A percentile compares a stretch with the other conserved stretches of the same genome.
These are phyloP conservation scores for Starmerella vaccinii DNA, from an alignment of 805 yeast species.

Conservation along the genomic window DNA sequence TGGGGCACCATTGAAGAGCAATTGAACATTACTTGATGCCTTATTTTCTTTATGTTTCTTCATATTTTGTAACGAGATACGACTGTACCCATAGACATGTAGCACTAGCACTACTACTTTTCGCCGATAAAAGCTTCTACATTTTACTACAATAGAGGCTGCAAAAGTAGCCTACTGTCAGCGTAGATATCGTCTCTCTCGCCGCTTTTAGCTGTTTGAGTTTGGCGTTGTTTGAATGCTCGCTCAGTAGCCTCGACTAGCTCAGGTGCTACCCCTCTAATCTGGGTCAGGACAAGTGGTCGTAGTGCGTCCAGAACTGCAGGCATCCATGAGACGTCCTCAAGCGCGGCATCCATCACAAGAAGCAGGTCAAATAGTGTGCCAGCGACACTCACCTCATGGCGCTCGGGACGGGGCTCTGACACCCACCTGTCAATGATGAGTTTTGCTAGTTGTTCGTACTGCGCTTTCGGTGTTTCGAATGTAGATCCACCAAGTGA, in stretches of 20 bases:
- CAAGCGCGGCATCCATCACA: constrained; percentile 8
- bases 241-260: background rate
- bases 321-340: constrained; percentile 10
- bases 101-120: background rate
- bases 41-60: background rate
- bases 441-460: constrained; percentile 5
- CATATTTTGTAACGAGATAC: background rate
- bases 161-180: background rate
- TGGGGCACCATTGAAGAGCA: background rate
- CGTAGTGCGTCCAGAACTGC: constrained; percentile 9
- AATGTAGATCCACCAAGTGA: constrained; percentile 9
- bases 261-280: background rate
- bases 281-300: background rate
- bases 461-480: background rate
- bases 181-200: background rate
- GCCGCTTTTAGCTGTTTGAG: background rate
- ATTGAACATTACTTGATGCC: background rate
- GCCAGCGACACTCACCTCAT: background rate
- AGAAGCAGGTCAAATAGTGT: constrained; percentile 8
- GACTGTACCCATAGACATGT: constrained; percentile 6
- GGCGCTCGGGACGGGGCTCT: background rate
- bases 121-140: no score
- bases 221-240: background rate
- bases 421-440: constrained; percentile 1
- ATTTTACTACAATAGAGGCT: background rate